Percentiles rank a stretch among this genome's conserved stretches.
phyloP scores from a whole-genome alignment of 129 eudicot genomes.

The Flaveria bidentis region DNA sequence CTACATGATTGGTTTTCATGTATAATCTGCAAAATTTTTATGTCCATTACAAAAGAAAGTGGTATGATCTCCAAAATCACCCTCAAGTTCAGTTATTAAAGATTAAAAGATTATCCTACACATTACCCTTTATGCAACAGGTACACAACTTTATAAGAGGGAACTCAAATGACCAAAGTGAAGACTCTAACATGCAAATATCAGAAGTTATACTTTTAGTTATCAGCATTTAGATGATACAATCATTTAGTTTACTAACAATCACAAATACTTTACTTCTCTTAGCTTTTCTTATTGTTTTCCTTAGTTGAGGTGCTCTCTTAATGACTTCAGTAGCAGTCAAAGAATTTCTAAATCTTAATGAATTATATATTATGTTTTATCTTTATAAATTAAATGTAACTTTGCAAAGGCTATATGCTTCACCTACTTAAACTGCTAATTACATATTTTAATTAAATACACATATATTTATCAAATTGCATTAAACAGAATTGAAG shows the following conservation, averaged over 20 bases:
- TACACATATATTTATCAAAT: background rate
- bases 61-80: background rate
- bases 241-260: background rate
- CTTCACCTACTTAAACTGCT: background rate
- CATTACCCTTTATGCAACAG: background rate
- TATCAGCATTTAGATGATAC: background rate
- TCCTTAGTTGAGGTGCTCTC: constrained; percentile 1
- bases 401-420: background rate
- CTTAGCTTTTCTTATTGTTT: background rate
- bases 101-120: too few species aligned
- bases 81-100: background rate
- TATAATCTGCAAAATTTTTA: constrained; percentile 58
- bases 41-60: background rate
- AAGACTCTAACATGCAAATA: background rate
- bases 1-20: constrained; percentile 91
- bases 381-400: background rate
- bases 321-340: background rate
- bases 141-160: background rate
- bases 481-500: background rate
- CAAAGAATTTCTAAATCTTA: background rate
- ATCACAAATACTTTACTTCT: background rate
- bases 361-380: background rate
- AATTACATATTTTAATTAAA: background rate
- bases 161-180: constrained; percentile 9
- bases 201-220: too few species aligned